These are phyloP conservation scores for Neurospora tetraspora DNA, from an alignment of 495 filamentous ascomycete genomes.

Conservation along the genomic window DNA sequence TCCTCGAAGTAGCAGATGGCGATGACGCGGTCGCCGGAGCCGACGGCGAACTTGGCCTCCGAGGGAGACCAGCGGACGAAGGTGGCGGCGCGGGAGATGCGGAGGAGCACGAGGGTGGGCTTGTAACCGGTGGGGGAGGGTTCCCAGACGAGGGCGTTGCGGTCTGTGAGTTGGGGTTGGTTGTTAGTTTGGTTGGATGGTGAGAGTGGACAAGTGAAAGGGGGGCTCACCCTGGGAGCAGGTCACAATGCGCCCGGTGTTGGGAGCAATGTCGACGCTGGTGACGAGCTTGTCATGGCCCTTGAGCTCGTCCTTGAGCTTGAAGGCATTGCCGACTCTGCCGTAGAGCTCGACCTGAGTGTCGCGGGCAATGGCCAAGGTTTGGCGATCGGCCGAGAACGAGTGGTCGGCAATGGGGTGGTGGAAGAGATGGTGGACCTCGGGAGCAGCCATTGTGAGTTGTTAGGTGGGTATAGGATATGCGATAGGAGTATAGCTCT, in stretches of 20 bases:
- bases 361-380: constrained; percentile 84
- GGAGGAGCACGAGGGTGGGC: constrained; percentile 89
- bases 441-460: constrained; percentile 62
- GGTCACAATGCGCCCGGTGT: constrained; percentile 84
- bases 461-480: background rate
- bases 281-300: constrained; percentile 97
- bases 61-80: constrained; percentile 96
- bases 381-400: constrained; percentile 84
- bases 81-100: constrained; percentile 93
- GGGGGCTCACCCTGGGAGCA: constrained; percentile 74
- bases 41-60: constrained; percentile 94
- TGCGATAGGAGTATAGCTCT: constrained; percentile 94
- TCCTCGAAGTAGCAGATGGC: constrained; percentile 98
- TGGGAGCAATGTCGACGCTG: constrained; percentile 87
- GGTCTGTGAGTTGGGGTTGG: constrained; percentile 50
- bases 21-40: constrained; percentile 89
- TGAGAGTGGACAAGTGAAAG: background rate
- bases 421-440: constrained; percentile 96
- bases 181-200: background rate
- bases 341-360: constrained; percentile 85
- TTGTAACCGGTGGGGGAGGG: constrained; percentile 86
- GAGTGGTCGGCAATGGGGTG: constrained; percentile 94
- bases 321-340: constrained; percentile 62
- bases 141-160: constrained; percentile 97
- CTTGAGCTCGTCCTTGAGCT: constrained; percentile 80